phyloP scores from a whole-genome alignment of 257 asterid genomes.

The Verbena officinalis region DNA sequence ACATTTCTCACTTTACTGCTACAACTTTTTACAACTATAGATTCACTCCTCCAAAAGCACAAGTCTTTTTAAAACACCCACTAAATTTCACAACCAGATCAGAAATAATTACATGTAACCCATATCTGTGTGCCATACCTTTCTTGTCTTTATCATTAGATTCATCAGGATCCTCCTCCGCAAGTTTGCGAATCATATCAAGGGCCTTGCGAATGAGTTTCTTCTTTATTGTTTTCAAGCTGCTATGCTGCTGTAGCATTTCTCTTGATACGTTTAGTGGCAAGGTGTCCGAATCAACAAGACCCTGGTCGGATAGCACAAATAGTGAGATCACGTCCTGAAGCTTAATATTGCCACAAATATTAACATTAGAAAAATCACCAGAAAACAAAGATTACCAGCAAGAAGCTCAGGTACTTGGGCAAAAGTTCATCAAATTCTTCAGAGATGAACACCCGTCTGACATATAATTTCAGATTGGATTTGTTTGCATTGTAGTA shows the following conservation, averaged over 20 bases:
- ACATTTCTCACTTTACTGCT: too few species aligned
- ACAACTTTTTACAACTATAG: too few species aligned
- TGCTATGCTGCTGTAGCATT: slow-evolving; percentile 96
- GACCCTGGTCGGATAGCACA: slow-evolving; percentile 61
- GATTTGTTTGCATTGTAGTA: slow-evolving; percentile 82
- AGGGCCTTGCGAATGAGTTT: slow-evolving; percentile 97
- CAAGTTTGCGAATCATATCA: slow-evolving; percentile 93
- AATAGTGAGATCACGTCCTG: not conserved
- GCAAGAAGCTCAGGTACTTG: slow-evolving; percentile 76
- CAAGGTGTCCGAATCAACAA: slow-evolving; percentile 95
- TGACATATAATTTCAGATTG: slow-evolving; percentile 80
- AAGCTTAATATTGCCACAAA: not conserved
- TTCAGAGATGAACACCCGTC: slow-evolving; percentile 92
- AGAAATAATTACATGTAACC: too few species aligned
- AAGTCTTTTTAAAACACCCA: too few species aligned
- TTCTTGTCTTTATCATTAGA: slow-evolving; percentile 63
- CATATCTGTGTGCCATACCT: slow-evolving; percentile 46
- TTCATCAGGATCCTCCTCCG: slow-evolving; percentile 97
- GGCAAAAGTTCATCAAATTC: slow-evolving; percentile 91
- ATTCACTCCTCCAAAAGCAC: too few species aligned
- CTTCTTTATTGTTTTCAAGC: slow-evolving; percentile 95
- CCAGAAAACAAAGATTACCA: slow-evolving; percentile 41
- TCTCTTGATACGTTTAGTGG: slow-evolving; percentile 97
- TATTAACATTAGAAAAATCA: not conserved
- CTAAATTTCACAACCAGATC: too few species aligned